Evolutionary conservation across 1,139 yeast species (phyloP), one percentile per base, ranked within the genome.

Genomic region (Hemisphaericaspora subhashii): DNA sequence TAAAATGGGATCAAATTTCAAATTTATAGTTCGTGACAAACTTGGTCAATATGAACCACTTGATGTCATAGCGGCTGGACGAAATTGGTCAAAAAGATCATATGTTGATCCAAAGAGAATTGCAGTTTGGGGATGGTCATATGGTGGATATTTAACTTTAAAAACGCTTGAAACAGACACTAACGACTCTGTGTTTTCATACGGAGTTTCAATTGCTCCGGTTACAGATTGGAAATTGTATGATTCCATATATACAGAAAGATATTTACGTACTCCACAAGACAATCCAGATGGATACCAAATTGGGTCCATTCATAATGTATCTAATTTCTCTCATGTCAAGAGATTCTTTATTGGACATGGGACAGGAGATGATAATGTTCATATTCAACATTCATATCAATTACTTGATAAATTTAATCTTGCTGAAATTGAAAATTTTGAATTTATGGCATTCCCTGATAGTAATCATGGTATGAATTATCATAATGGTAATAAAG

Each of bases 111-210:
- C 63, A 6, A 64, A 66, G 3, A 69, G 78, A 46, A 77, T 84
- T 10, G 86, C 87, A 1, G 77, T 85, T 38, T 85, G 88, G 81
- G 94, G 94, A 5, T 85, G 92, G 90, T 83, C 89, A 2, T 85
- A 84, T 54, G 94, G 94, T 42, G 94, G 92, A 0, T 85, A 77
- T 54, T 71, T 83, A 66, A 83, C 94, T 0, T 68, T 85, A 48
- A 85, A 84, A 54, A 83, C 90, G 0, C 59, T 85, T 37, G 92
- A 85, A 59, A 70, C 74, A 17, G 92, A 85, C 57, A 63, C 62
- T 8, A 77, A 81, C 12, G 70, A 75, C 25, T 69, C 74, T 34
- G 64, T 69, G 3, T 84, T 85, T 62, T 77, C 77, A 35, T 85
- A 77, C 53, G 92, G 90, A 11, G 76, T 82, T 57, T 72, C 90